Evolutionary conservation across 371 early-diverging fungal genomes (phyloP).

Genomic region (Rhizopus microsporus): DNA sequence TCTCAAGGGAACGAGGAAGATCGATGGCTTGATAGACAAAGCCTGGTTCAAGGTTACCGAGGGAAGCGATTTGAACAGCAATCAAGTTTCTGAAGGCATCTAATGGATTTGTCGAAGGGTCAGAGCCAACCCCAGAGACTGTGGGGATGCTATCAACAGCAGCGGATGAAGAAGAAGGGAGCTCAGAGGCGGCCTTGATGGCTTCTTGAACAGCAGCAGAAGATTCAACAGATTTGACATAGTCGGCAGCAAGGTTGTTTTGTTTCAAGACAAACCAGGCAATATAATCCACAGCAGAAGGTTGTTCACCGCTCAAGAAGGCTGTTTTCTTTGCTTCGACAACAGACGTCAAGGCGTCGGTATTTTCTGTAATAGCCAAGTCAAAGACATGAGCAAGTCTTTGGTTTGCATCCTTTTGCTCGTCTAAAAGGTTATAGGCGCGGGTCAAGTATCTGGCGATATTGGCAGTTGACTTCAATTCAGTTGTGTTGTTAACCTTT

Average conservation of each 20-base stretch:
- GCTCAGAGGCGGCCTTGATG: slow-evolving; percentile 29
- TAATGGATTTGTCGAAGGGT: slow-evolving; percentile 54
- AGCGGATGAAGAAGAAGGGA: slow-evolving; percentile 26
- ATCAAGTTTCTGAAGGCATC: slow-evolving; percentile 62
- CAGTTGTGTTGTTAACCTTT: slow-evolving; percentile 8
- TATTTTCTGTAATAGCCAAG: slow-evolving; percentile 14
- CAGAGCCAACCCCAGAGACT: slow-evolving; percentile 43
- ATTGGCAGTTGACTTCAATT: slow-evolving; percentile 12
- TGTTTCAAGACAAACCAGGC: slow-evolving; percentile 52
- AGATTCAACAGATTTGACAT: slow-evolving; percentile 36
- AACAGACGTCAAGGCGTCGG: slow-evolving; percentile 8
- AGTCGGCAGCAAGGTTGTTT: slow-evolving; percentile 28
- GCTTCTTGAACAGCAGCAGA: slow-evolving; percentile 37
- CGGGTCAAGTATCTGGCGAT: slow-evolving; percentile 24
- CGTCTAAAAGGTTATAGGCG: slow-evolving; percentile 23
- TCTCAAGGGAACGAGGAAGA: slow-evolving; percentile 61
- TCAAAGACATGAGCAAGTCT: slow-evolving; percentile 21
- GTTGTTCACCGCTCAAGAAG: slow-evolving; percentile 42
- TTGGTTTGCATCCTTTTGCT: slow-evolving; percentile 23
- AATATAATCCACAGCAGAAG: slow-evolving; percentile 45
- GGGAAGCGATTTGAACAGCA: slow-evolving; percentile 46
- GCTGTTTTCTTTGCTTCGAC: slow-evolving; percentile 19
- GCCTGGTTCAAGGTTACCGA: slow-evolving; percentile 52
- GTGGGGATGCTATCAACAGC: slow-evolving; percentile 37
- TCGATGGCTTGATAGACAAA: slow-evolving; percentile 56